Base-by-base conservation (phyloP, 306 rosid species). In the Quercus dentata region DNA sequence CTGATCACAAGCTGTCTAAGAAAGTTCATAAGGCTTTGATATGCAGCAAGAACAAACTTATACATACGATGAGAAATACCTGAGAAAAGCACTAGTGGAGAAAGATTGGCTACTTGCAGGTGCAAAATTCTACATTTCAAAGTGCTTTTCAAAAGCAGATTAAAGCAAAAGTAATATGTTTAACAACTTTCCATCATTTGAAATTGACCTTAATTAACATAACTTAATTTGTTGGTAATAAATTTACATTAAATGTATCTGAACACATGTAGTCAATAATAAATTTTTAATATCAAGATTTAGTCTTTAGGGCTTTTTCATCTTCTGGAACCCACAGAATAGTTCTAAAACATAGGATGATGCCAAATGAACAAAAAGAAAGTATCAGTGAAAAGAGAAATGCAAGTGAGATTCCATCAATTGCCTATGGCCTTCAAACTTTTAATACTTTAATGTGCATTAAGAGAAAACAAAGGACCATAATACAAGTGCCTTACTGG, bases 401-500 rank as follows among this genome's bases (percentile, higher is more conserved):
- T 38, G 20, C 57, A 71, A 46, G 58, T 71, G 56, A 21, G 13
- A 23, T 85, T 80, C 78, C 67, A 80, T 38, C 69, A 76, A 76
- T 54, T 69, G 78, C 56, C 30, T 15, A 80, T 67, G 59, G 61
- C 82, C 81, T 77, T 35, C 3, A 78, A 79, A 52, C 57, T 79
- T 77, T 70, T 79, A 52, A 69, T 70, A 76, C 79, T 72, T 88
- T 80, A 76, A 83, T 74, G 80, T 74, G 77, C 82, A 81, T 59
- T 79, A 78, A 63, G 64, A 80, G 82, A 86, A 84, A 92, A 80
- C 52, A 81, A 71, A 69, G 57, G 59, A 67, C 67, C 68, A 79
- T 73, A 71, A 74, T 72, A 74, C 83, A 86, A 69, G 33, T 70
- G 75, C 92, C 85, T 85, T 84, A 73, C 71, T 23, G 52, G 84